Base-by-base conservation (phyloP, 2,329 filamentous ascomycete species). In the Colletotrichum caudatum region DNA sequence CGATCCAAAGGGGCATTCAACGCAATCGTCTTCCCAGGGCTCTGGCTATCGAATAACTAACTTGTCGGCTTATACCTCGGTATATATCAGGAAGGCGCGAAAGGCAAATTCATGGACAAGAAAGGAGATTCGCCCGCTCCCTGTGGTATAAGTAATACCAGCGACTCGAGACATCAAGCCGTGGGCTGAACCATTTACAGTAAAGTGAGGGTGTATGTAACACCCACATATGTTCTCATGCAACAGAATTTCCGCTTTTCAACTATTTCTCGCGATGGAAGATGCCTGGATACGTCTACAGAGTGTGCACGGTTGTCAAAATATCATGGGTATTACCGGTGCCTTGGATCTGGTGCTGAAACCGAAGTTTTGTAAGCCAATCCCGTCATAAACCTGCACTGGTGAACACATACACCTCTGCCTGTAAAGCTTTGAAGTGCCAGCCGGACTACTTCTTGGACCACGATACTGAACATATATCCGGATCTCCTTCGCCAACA, bases 401-500 rank as follows among this genome's bases (percentile, higher is more conserved):
- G 56, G 50, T 39, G 29, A 50, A 41, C 37, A 37, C 37, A 50
- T 50, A 16, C 26, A 50, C 57, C 57, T 67, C 50, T 29, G 57
- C 64, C 64, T 16, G 33, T 57, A 57, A 37, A 64, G 51, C 57
- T 71, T 71, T 26, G 67, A 67, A 41, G 50, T 67, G 57, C 64
- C 57, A 62, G 64, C 68, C 4, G 61, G 64, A 41, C 41, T 12
- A 33, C 8, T 26, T 26, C 23, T 20, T 39, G 46, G 14, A 8
- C 44, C 64, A 57, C 37, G 14, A 4, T 11, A 26, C 50, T 46
- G 63, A 23, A n/a, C 18, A n/a, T 62, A 44, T 37, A 44, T 3
- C 33, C 51, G 68, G 44, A 37, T 62, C 57, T 67, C 62, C 58
- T 62, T 62, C 11, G 76, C 62, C 60, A 80, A 64, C 79, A 80